phyloP scores from a whole-genome alignment of 1,284 basidiomycete species.

The Pholiota adiposa region DNA sequence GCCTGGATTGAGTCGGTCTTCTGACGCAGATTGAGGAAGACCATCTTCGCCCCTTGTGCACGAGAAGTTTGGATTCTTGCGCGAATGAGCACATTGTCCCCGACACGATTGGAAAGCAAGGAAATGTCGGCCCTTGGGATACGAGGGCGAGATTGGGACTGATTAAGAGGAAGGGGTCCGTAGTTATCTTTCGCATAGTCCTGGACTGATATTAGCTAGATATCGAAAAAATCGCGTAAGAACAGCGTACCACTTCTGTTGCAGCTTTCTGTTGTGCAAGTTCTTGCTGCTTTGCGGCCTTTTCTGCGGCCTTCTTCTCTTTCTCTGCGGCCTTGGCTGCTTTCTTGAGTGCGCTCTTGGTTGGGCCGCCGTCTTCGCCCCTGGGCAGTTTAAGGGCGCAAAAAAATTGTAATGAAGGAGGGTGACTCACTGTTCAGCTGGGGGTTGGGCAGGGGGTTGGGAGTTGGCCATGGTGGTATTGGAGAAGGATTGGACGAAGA shows the following conservation, averaged over 20 bases:
- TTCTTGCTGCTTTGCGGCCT: slow-evolving; percentile 79
- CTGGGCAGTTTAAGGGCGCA: slow-evolving; percentile 5
- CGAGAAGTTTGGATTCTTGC: slow-evolving; percentile 93
- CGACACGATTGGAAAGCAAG: slow-evolving; percentile 71
- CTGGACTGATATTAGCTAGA: slow-evolving; percentile 38
- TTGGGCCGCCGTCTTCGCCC: slow-evolving; percentile 53
- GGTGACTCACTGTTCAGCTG: slow-evolving; percentile 27
- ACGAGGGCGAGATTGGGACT: slow-evolving; percentile 77
- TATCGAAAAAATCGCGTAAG: slow-evolving; percentile 2
- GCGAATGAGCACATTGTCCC: slow-evolving; percentile 84
- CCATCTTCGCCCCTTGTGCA: slow-evolving; percentile 92
- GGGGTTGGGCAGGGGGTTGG: slow-evolving; percentile 20
- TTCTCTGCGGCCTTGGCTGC: slow-evolving; percentile 93
- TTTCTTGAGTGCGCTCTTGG: slow-evolving; percentile 94
- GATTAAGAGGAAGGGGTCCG: slow-evolving; percentile 90
- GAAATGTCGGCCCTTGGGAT: slow-evolving; percentile 64
- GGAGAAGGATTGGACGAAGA: slow-evolving; percentile 1
- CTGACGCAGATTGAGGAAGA: slow-evolving; percentile 93
- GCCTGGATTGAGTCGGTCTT: slow-evolving; percentile 91
- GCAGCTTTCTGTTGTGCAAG: slow-evolving; percentile 77
- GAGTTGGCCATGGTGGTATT: slow-evolving; percentile 25
- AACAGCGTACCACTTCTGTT: slow-evolving; percentile 64
- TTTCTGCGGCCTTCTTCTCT: slow-evolving; percentile 87
- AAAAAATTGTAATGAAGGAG: not conserved
- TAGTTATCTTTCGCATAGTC: slow-evolving; percentile 90